Percentiles rank a stretch among this genome's conserved stretches.
Conservation (phyloP, 2,329 filamentous ascomycete species). For the Neopestalotiopsis clavispora region DNA sequence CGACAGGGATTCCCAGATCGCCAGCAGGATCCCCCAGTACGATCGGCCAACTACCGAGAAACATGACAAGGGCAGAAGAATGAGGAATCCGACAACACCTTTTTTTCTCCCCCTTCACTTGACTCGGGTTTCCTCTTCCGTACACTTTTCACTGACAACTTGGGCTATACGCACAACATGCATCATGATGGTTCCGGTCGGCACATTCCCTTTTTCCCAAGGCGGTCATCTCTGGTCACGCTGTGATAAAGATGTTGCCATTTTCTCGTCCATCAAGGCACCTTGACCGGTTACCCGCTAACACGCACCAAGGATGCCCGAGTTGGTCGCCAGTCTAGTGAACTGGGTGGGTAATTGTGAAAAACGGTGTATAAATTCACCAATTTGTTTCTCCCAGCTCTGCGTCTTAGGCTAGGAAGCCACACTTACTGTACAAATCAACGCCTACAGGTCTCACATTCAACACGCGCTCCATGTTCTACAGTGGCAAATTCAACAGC, state of each 20-base stretch:
- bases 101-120: background rate
- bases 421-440: too few relatives aligned
- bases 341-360: background rate
- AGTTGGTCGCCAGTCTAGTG: background rate
- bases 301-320: background rate
- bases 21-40: background rate
- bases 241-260: background rate
- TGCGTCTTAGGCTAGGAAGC: too few relatives aligned
- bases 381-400: too few relatives aligned
- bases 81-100: background rate
- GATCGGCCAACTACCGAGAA: constrained; percentile 11
- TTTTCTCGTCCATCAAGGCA: background rate
- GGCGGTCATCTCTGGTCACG: background rate
- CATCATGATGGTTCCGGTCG: background rate
- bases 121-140: too few relatives aligned
- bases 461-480: background rate
- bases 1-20: background rate
- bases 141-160: background rate
- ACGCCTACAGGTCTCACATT: too few relatives aligned
- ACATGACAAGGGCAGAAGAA: background rate
- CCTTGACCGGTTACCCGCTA: background rate
- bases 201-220: background rate
- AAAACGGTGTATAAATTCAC: background rate
- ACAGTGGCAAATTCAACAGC: background rate
- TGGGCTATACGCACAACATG: background rate